phyloP scores from a whole-genome alignment of 768 basidiomycete species.

The Collybia mongolica region DNA sequence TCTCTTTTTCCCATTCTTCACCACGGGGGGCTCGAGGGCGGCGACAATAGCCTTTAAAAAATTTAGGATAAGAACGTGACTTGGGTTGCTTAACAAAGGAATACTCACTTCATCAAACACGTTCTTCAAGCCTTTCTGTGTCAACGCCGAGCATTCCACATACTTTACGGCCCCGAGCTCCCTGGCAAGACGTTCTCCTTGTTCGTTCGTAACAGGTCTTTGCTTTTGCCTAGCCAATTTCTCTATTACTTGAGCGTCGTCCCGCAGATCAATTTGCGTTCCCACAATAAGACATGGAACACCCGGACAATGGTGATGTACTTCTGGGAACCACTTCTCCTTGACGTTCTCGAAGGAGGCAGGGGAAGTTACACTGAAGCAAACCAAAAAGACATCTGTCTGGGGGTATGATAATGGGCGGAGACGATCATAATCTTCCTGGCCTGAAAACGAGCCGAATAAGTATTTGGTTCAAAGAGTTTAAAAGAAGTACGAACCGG shows the following conservation, averaged over 20 bases:
- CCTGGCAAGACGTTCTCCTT: conserved; percentile 93
- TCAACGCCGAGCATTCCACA: conserved; percentile 98
- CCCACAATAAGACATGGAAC: conserved; percentile 99
- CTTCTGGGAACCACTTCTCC: conserved; percentile 99
- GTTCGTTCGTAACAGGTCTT: conserved; percentile 82
- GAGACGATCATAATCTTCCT: conserved; percentile 99
- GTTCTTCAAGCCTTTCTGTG: conserved; percentile 99
- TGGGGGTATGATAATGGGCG: conserved; percentile 99
- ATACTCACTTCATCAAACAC: conserved; percentile 95
- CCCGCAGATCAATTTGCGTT: conserved; percentile 96
- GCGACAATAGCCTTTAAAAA: conserved; percentile 87
- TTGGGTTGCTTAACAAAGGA: conserved; percentile 5
- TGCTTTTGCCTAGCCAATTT: conserved; percentile 97
- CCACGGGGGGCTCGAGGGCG: conserved; percentile 94
- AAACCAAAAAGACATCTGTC: conserved; percentile 99
- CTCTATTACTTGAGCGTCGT: conserved; percentile 90
- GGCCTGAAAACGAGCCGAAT: conserved; percentile 50
- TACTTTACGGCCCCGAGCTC: conserved; percentile 99
- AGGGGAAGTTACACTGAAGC: conserved; percentile 98
- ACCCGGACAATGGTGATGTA: conserved; percentile 98
- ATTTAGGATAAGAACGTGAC: conserved; percentile 7
- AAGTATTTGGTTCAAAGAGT: conserved; percentile 5
- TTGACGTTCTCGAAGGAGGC: conserved; percentile 99
- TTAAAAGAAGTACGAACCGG: conserved; percentile 61
- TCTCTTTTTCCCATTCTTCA: conserved; percentile 71